A percentile compares a stretch with the other conserved stretches of the same genome.
These are phyloP conservation scores for Sungouiozyma intestinalis DNA, from an alignment of 805 yeast species.

Conservation along the genomic window DNA sequence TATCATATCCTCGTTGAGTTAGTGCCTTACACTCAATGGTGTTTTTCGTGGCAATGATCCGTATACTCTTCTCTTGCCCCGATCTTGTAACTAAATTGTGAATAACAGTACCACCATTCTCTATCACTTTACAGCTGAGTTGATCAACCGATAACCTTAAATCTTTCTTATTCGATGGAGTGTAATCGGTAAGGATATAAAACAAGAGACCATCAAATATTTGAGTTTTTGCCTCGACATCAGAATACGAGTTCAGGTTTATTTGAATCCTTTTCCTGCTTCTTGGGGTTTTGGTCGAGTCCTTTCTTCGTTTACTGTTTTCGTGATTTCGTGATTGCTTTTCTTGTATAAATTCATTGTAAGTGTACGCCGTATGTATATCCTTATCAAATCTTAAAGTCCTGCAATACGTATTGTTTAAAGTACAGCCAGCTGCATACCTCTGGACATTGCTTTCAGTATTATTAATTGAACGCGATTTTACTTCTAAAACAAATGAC, in stretches of 20 bases:
- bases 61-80: slow-evolving; percentile 7
- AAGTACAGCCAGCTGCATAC: slow-evolving; percentile 58
- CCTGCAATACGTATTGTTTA: slow-evolving; percentile 68
- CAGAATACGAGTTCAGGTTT: slow-evolving; percentile 4
- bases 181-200: slow-evolving; percentile 44
- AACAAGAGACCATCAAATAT: slow-evolving; percentile 40
- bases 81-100: slow-evolving; percentile 24
- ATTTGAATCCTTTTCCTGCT: neutral
- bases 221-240: slow-evolving; percentile 13
- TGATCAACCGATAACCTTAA: slow-evolving; percentile 27
- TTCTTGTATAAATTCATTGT: slow-evolving; percentile 35
- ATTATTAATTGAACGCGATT: slow-evolving; percentile 61
- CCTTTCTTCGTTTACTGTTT: neutral
- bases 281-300: neutral
- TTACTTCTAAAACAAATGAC: slow-evolving; percentile 72
- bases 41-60: slow-evolving; percentile 31
- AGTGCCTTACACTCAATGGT: slow-evolving; percentile 33
- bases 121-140: slow-evolving; percentile 31
- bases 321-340: neutral
- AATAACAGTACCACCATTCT: slow-evolving; percentile 42
- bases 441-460: slow-evolving; percentile 32
- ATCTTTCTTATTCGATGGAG: slow-evolving; percentile 4
- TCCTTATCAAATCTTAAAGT: slow-evolving; percentile 59
- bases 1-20: slow-evolving; percentile 42
- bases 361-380: slow-evolving; percentile 43